Evolutionary conservation across 129 eudicot species (phyloP).

Genomic region (Chrysanthemum makinoi): DNA sequence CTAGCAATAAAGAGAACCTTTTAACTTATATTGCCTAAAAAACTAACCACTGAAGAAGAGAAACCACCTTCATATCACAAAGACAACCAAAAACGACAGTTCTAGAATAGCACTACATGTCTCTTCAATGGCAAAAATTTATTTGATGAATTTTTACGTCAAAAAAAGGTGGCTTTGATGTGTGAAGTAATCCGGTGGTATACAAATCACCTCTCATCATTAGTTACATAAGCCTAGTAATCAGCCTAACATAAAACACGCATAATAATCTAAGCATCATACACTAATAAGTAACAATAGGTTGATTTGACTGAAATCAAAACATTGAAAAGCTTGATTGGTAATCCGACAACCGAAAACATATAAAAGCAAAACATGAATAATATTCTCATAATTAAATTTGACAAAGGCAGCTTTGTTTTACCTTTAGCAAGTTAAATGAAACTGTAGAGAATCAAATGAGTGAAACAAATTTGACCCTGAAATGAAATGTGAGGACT

Average conservation of each 20-base stretch:
- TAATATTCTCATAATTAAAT: conserved; percentile 16
- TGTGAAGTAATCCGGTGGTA: background rate
- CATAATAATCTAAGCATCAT: conserved; percentile 2
- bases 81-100: too few species aligned
- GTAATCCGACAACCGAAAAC: background rate
- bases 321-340: background rate
- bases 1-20: too few species aligned
- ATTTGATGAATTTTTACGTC: too few species aligned
- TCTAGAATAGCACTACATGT: too few species aligned
- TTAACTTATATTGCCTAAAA: too few species aligned
- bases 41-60: too few species aligned
- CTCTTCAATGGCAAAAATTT: too few species aligned
- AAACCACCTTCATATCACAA: too few species aligned
- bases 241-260: background rate
- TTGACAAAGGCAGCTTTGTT: background rate
- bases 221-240: background rate
- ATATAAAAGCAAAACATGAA: conserved; percentile 13
- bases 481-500: conserved; percentile 17
- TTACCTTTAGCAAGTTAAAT: conserved; percentile 24
- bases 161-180: too few species aligned
- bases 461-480: conserved; percentile 12
- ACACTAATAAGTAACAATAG: background rate
- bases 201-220: background rate
- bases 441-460: conserved; percentile 24
- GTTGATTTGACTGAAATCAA: conserved; percentile 9